Conservation (phyloP, 2,329 filamentous ascomycete genomes). For the Penicillium vulpinum region DNA sequence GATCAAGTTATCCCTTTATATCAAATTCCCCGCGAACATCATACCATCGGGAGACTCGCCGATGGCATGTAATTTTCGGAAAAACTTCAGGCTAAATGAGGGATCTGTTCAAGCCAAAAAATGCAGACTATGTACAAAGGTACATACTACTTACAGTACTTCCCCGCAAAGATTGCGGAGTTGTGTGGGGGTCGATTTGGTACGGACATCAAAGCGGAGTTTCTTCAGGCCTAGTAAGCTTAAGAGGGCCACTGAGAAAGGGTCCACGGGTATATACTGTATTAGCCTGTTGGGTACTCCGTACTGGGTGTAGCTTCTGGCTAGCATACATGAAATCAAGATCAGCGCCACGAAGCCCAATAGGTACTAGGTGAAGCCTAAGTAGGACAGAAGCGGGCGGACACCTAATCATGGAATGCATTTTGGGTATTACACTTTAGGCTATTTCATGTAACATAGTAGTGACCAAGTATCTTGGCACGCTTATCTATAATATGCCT, state of each 20-base stretch:
- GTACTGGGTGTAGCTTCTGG: background rate
- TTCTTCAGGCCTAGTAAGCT: background rate
- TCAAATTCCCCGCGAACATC: background rate
- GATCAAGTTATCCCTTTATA: constrained; percentile 8
- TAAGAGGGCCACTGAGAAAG: background rate
- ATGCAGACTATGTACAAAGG: background rate
- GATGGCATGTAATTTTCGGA: constrained; percentile 1
- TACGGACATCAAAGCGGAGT: background rate
- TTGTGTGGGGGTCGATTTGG: constrained; percentile 8
- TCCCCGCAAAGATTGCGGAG: constrained; percentile 18
- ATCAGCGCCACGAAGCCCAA: background rate
- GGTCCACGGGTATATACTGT: background rate
- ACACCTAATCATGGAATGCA: background rate
- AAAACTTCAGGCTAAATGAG: constrained; percentile 18
- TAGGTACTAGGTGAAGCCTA: background rate
- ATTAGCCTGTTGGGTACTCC: background rate
- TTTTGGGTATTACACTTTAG: constrained; percentile 4
- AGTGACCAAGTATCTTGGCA: background rate
- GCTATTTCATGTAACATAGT: constrained; percentile 7
- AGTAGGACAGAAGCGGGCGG: background rate
- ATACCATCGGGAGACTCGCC: background rate
- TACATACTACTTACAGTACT: background rate
- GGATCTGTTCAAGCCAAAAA: background rate
- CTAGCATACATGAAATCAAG: background rate
- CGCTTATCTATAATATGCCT: background rate